Conservation (phyloP, 2,329 filamentous ascomycete genomes). For the Exophiala calicioides region DNA sequence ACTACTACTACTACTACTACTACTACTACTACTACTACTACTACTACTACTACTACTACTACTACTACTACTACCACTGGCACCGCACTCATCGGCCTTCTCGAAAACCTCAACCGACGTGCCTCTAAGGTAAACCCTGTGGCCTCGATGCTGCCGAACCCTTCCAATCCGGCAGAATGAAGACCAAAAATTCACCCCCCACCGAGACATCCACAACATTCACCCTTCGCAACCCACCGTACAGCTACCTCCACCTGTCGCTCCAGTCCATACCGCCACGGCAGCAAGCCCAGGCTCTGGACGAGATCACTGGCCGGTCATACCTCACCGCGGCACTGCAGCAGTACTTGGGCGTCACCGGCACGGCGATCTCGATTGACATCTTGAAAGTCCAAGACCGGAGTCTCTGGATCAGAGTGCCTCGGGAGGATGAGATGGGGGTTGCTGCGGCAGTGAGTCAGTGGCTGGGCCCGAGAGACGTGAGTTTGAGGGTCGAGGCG, state of each 20-base stretch:
- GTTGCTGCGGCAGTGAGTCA: constrained; percentile 49
- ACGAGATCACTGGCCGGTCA: constrained; percentile 49
- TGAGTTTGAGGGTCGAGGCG: constrained; percentile 29
- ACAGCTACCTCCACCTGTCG: constrained; percentile 35
- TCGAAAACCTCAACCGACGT: no score
- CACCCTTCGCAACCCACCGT: constrained; percentile 34
- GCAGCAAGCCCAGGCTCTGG: constrained; percentile 34
- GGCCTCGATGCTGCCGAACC: no score
- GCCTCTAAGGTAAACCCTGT: no score
- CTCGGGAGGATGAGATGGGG: constrained; percentile 45
- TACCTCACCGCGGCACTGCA: constrained; percentile 49
- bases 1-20: no score
- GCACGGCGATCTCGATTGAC: constrained; percentile 50
- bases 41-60: no score
- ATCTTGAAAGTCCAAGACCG: constrained; percentile 43
- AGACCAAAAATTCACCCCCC: background rate
- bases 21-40: no score
- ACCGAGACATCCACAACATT: constrained; percentile 16
- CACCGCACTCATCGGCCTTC: no score
- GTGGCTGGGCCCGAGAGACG: constrained; percentile 38
- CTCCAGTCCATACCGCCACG: constrained; percentile 18
- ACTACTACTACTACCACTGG: no score
- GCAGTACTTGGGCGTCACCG: constrained; percentile 50
- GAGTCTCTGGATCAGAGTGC: constrained; percentile 47
- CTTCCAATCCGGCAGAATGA: no score